phyloP scores from a whole-genome alignment of 2,329 filamentous ascomycete genomes.

The Shiraia bambusicola region DNA sequence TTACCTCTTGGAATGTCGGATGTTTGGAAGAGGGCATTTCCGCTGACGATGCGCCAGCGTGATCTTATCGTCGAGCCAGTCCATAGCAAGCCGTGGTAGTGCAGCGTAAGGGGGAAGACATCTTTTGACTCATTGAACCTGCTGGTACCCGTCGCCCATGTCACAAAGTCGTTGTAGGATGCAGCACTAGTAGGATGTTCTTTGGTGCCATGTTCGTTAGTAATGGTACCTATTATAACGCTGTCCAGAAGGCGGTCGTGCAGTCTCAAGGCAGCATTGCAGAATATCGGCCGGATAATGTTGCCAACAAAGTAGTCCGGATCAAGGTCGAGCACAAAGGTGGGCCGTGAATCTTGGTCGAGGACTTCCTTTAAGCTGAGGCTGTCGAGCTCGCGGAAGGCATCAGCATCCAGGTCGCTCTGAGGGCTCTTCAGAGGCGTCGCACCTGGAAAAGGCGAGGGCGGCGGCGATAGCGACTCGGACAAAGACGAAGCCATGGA shows the following conservation, averaged over 20 bases:
- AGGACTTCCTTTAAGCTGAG: slow-evolving; percentile 32
- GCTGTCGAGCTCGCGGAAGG: slow-evolving; percentile 24
- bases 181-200: slow-evolving; percentile 4
- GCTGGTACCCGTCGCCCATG: slow-evolving; percentile 48
- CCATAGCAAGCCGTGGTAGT: slow-evolving; percentile 36
- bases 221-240: slow-evolving; percentile 16
- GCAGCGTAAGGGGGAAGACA: slow-evolving; percentile 48
- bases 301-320: slow-evolving; percentile 24
- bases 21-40: slow-evolving; percentile 21
- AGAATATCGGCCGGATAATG: slow-evolving; percentile 31
- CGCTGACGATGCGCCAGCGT: slow-evolving; percentile 34
- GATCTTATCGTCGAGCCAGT: slow-evolving; percentile 31
- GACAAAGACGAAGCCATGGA: slow-evolving; percentile 8
- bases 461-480: slow-evolving; percentile 4
- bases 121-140: slow-evolving; percentile 50
- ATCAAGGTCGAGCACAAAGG: slow-evolving; percentile 36
- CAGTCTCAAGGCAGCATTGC: slow-evolving; percentile 31
- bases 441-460: no score
- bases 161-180: slow-evolving; percentile 43
- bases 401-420: slow-evolving; percentile 14
- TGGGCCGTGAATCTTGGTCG: slow-evolving; percentile 36
- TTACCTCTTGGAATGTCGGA: slow-evolving; percentile 15
- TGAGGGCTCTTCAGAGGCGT: slow-evolving; percentile 1
- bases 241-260: slow-evolving; percentile 33
- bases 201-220: slow-evolving; percentile 1